A percentile compares a stretch with the other conserved stretches of the same genome.
phyloP scores from a whole-genome alignment of 2,329 filamentous ascomycete species.

The Trichoderma hamatum region DNA sequence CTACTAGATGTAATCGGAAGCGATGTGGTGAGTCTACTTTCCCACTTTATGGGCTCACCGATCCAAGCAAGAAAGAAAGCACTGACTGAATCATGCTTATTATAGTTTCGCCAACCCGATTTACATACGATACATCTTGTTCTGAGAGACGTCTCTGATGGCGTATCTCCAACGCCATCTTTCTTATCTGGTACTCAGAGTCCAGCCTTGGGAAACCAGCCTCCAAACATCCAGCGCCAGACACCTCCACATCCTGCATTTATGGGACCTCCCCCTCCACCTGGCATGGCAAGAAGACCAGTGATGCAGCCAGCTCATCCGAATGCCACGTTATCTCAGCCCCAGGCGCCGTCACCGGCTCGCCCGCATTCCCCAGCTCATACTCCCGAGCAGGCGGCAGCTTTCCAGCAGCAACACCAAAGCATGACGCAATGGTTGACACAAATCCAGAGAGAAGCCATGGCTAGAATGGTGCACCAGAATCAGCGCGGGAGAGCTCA shows the following conservation, averaged over 20 bases:
- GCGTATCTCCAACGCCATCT: constrained; percentile 35
- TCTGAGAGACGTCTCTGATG: constrained; percentile 46
- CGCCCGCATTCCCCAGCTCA: constrained; percentile 29
- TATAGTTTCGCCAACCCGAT: constrained; percentile 49
- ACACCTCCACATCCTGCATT: constrained; percentile 3
- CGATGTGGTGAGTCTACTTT: constrained; percentile 50
- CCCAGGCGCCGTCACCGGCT: constrained; percentile 39
- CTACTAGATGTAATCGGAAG: constrained; percentile 60
- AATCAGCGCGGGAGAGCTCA: constrained; percentile 48
- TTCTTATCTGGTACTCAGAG: constrained; percentile 35
- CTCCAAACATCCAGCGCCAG: constrained; percentile 32
- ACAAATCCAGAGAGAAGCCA: constrained; percentile 52
- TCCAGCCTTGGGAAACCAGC: constrained; percentile 33
- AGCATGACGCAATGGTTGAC: constrained; percentile 50
- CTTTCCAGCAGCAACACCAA: constrained; percentile 46
- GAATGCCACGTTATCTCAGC: constrained; percentile 35
- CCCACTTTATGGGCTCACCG: not conserved
- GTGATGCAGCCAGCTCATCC: constrained; percentile 35
- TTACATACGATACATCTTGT: constrained; percentile 59
- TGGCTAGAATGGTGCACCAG: constrained; percentile 46
- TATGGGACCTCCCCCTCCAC: constrained; percentile 36
- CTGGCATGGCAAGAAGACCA: constrained; percentile 38
- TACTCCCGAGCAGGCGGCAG: constrained; percentile 37
- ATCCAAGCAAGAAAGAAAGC: not conserved
- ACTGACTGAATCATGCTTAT: constrained; percentile 26